Base-by-base conservation (phyloP, 78 protist species). In the Dictyostelium intermedium region DNA sequence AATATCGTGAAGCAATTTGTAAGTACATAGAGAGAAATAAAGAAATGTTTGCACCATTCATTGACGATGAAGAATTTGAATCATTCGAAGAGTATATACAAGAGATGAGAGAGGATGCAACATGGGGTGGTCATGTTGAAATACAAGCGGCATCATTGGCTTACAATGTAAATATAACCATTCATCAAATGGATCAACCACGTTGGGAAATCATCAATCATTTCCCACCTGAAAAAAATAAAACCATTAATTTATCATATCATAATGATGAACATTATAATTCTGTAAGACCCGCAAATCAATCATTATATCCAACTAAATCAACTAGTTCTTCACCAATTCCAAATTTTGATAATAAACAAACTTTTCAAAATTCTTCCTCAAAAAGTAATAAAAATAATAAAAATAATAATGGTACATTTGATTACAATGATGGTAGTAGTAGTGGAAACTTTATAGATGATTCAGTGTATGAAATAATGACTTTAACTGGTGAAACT, bases 71-170 rank as follows among this genome's bases (percentile, higher is more conserved):
- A 39, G 92, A 89, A 23, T 34, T 47, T 37, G 89, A 73, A 18
- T 74, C 85, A 7, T 79, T 79, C 11, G 96, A 94, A 83, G 92
- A 94, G 30, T 95, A 95, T 39, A 43, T 95, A 1, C 39, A n/a
- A 34, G 93, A 87, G 32, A 95, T 95, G 97, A 37, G 47, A 37
- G 81, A 74, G 20, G 92, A 95, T 80, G 95, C 74, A 4, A 91
- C 91, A 11, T 95, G 97, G 97, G 97, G 97, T 63, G 97, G 97
- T 16, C 81, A 95, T 84, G 39, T 95, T 4, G 97, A 95, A 35
- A 73, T 95, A 9, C 96, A 91, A 56, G 97, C 92, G 0, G 32
- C 61, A 13, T 85, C 96, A 30, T 63, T 95, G 6, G 73, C 82
- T 6, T 95, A 95, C 82, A 34, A 70, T 14, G 84, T 84, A 8